Conservation (phyloP, 139 green algal species). For the Chlorella sp. region DNA sequence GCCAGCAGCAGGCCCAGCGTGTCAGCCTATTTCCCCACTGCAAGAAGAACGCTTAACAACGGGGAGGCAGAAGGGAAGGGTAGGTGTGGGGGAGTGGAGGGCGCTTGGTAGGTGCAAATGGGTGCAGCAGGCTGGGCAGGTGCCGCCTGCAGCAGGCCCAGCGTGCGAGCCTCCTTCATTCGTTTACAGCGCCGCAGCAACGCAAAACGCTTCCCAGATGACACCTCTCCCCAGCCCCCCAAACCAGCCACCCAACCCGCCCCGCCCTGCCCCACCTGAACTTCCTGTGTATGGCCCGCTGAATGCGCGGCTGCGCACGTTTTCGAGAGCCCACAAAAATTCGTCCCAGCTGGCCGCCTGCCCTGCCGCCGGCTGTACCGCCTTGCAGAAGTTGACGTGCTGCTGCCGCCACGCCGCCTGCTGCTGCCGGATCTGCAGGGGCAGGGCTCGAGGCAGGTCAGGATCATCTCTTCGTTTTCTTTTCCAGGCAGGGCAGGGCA, state of each 20-base stretch:
- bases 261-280: not conserved
- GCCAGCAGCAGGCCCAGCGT: constrained; percentile 39
- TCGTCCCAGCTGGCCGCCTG: constrained; percentile 31
- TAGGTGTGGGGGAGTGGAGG: not conserved
- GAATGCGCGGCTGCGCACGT: constrained; percentile 84
- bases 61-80: not conserved
- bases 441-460: too few species aligned
- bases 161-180: constrained; percentile 29
- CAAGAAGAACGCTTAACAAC: constrained; percentile 1
- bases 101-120: not conserved
- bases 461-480: too few species aligned
- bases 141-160: constrained; percentile 36
- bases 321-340: constrained; percentile 77
- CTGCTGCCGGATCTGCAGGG: constrained; percentile 72
- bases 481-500: too few species aligned
- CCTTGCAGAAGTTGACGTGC: constrained; percentile 50
- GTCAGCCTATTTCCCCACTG: constrained; percentile 29
- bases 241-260: not conserved
- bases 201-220: not conserved
- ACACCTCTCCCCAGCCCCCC: not conserved
- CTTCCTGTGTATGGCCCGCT: constrained; percentile 81
- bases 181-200: too few species aligned
- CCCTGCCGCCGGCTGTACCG: not conserved
- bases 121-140: too few species aligned
- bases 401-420: constrained; percentile 66